These are phyloP conservation scores for Aspergillus carbonarius DNA, from an alignment of 2,329 filamentous ascomycete genomes.

Conservation along the genomic window DNA sequence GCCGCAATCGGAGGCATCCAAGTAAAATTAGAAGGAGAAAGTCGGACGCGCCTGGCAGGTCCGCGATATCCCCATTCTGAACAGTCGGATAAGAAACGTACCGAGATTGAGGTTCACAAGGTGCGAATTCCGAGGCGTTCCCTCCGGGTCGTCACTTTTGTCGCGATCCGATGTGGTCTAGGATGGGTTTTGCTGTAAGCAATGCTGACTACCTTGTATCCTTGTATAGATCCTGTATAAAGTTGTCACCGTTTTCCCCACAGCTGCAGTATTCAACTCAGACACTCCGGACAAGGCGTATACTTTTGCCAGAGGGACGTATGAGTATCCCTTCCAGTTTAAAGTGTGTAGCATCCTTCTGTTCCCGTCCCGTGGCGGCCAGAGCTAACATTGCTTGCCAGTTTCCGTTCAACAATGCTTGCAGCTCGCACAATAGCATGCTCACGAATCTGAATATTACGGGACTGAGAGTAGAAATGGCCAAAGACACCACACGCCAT, in stretches of 20 bases:
- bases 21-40: conserved; percentile 52
- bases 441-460: conserved; percentile 48
- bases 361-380: not conserved
- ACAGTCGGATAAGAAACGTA: conserved; percentile 47
- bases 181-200: not conserved
- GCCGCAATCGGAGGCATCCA: conserved; percentile 47
- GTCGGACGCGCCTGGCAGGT: conserved; percentile 45
- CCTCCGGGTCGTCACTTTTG: not conserved
- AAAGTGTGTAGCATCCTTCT: conserved; percentile 36
- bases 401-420: conserved; percentile 53
- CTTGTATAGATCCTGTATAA: conserved; percentile 45
- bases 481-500: conserved; percentile 56
- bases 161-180: not conserved
- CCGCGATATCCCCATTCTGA: conserved; percentile 42
- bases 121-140: conserved; percentile 27
- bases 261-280: conserved; percentile 41
- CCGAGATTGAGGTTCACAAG: conserved; percentile 52
- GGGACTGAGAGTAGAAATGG: conserved; percentile 47
- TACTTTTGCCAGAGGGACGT: conserved; percentile 46
- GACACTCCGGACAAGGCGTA: conserved; percentile 38
- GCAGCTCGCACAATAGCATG: conserved; percentile 45
- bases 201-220: not conserved
- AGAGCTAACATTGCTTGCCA: conserved; percentile 16
- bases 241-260: conserved; percentile 48
- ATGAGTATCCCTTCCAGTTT: conserved; percentile 52